Evolutionary conservation across 2,329 filamentous ascomycete species (phyloP).

Genomic region (Hymenoscyphus fructigenus): DNA sequence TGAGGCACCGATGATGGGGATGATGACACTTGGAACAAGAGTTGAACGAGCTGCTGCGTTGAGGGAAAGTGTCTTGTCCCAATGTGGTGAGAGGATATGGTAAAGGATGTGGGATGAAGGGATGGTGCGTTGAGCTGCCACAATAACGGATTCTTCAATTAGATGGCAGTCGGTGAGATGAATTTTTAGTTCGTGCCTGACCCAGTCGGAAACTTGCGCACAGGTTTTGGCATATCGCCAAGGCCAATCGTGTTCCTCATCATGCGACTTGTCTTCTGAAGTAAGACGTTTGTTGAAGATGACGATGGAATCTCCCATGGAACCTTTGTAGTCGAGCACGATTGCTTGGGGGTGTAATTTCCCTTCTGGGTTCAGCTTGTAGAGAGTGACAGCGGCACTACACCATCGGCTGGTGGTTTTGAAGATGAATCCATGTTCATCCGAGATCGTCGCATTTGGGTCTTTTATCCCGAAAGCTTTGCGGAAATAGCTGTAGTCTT

Average conservation of each 20-base stretch:
- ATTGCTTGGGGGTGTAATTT: conserved; percentile 50
- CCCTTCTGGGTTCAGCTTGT: conserved; percentile 44
- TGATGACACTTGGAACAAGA: conserved; percentile 47
- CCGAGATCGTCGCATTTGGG: conserved; percentile 11
- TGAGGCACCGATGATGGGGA: conserved; percentile 43
- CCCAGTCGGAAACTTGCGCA: conserved; percentile 49
- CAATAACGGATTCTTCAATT: conserved; percentile 49
- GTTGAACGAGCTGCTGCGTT: conserved; percentile 47
- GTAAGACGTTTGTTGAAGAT: conserved; percentile 49
- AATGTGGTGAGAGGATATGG: conserved; percentile 46
- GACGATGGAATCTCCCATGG: conserved; percentile 45
- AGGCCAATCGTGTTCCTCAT: conserved; percentile 47
- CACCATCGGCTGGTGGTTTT: conserved; percentile 19
- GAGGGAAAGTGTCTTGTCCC: conserved; percentile 50
- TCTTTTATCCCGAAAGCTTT: conserved; percentile 14
- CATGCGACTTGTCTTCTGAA: conserved; percentile 33
- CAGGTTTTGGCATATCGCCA: conserved; percentile 55
- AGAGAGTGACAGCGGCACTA: conserved; percentile 45
- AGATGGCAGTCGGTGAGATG: conserved; percentile 48
- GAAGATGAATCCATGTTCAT: conserved; percentile 14
- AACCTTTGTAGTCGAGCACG: conserved; percentile 46
- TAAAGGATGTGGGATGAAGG: conserved; percentile 45
- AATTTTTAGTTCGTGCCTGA: conserved; percentile 46
- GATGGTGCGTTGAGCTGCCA: conserved; percentile 45
- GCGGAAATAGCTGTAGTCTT: conserved; percentile 34